Evolutionary conservation across 805 yeast genomes (phyloP).

Genomic region (Wickerhamomyces sydowiorum): DNA sequence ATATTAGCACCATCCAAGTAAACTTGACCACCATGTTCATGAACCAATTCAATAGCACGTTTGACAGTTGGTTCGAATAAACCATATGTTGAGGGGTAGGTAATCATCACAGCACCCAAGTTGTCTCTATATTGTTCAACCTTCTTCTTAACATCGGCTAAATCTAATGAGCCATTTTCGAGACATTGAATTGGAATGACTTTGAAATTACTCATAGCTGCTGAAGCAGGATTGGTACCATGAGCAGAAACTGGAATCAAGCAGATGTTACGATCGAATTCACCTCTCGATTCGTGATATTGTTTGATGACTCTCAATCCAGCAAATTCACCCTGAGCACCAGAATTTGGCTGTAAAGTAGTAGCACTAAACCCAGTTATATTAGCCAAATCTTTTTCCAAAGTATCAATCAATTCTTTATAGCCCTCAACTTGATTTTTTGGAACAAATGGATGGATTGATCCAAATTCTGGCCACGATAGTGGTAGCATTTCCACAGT

Average conservation of each 20-base stretch:
- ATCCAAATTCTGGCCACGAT: conserved; percentile 89
- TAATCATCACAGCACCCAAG: conserved; percentile 91
- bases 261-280: conserved; percentile 74
- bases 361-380: conserved; percentile 92
- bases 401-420: conserved; percentile 62
- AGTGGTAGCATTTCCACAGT: conserved; percentile 93
- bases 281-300: conserved; percentile 67
- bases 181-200: conserved; percentile 91
- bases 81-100: conserved; percentile 97
- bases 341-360: conserved; percentile 93
- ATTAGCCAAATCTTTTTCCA: conserved; percentile 79
- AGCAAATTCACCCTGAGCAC: conserved; percentile 97
- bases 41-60: conserved; percentile 81
- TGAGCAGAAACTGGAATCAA: conserved; percentile 96
- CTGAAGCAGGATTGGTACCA: conserved; percentile 98
- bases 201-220: conserved; percentile 93
- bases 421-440: conserved; percentile 86
- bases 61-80: conserved; percentile 89
- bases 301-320: conserved; percentile 84
- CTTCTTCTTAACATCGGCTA: conserved; percentile 67
- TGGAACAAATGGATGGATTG: conserved; percentile 92
- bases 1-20: conserved; percentile 98
- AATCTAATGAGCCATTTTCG: conserved; percentile 78
- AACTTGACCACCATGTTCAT: conserved; percentile 87
- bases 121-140: conserved; percentile 62